Base-by-base conservation (phyloP, 768 basidiomycete genomes). In the Rhizopogon rudus region DNA sequence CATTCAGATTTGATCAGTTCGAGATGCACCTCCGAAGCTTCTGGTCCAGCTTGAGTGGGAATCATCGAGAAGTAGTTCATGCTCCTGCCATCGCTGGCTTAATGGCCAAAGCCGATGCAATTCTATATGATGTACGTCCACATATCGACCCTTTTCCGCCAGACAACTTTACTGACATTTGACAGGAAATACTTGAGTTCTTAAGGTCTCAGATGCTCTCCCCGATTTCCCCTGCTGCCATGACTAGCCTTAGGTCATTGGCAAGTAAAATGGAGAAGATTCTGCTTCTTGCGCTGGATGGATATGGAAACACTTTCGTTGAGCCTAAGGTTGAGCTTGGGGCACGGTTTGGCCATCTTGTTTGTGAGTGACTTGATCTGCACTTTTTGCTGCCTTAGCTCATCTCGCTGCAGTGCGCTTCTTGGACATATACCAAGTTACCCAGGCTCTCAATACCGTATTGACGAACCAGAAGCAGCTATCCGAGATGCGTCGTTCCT, bases 251-350 rank as follows among this genome's bases (percentile, higher is more conserved):
- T 53, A 85, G 90, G 39, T 86, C 88, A 65, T 76, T 94, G 52
- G 91, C 93, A 12, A 82, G 89, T 64, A 92, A 93, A 75, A 92
- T 94, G 90, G 92, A 94, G 66, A 92, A 91, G 70, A 88, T 93
- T 46, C 75, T 93, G 17, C 75, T 93, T 43, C 77, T 87, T 48
- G 88, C 93, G 14, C 75, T 94, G 31, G 89, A 91, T 55, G 81
- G 80, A 57, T 94, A 93, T 57, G 89, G 88, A 16, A 88, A 89
- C 63, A 92, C 91, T 14, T 93, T 94, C 70, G 88, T 93, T 40
- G 91, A 92, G 68, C 91, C 92, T 45, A 93, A 93, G 68, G 91
- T 94, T 35, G 93, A 94, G 65, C 74, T 94, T 53, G 91, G 91
- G 17, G 91, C 92, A 40, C 87, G 93, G 33, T 93, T 94, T 66